Conservation (phyloP, 441 rosid species). For the Erodium trifolium region DNA sequence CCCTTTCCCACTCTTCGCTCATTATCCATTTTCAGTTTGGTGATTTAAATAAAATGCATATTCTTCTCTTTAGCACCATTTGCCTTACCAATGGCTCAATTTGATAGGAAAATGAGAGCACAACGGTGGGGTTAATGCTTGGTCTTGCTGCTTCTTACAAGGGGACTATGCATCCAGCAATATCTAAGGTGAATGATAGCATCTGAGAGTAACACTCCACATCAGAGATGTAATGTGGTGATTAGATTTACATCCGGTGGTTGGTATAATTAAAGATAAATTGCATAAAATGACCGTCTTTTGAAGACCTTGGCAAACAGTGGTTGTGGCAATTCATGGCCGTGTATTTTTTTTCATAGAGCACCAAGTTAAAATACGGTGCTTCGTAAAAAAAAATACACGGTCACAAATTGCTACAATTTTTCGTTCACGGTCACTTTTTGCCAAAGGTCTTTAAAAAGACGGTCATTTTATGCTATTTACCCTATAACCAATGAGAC, state of each 20-base stretch:
- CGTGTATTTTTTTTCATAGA: too few relatives aligned
- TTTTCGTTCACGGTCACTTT: too few relatives aligned
- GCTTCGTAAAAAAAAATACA: too few relatives aligned
- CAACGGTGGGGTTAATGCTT: slow-evolving; percentile 90
- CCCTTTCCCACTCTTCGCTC: background rate
- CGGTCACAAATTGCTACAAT: too few relatives aligned
- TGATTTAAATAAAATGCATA: slow-evolving; percentile 4
- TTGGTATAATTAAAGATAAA: background rate
- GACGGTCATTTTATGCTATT: too few relatives aligned
- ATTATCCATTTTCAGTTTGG: background rate
- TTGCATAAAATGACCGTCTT: too few relatives aligned
- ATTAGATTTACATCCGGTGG: background rate
- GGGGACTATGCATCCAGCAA: slow-evolving; percentile 91
- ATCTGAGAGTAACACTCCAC: background rate
- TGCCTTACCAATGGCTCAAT: slow-evolving; percentile 16
- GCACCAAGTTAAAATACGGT: too few relatives aligned
- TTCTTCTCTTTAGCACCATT: background rate
- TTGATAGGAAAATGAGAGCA: slow-evolving; percentile 83
- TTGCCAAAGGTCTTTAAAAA: too few relatives aligned
- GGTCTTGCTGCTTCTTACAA: slow-evolving; percentile 94
- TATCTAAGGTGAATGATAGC: slow-evolving; percentile 58
- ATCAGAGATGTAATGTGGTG: background rate
- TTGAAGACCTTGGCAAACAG: too few relatives aligned
- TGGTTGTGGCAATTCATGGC: too few relatives aligned
- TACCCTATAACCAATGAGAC: background rate